Base-by-base conservation (phyloP, 2,329 filamentous ascomycete genomes). In the Penicillium griseofulvum region DNA sequence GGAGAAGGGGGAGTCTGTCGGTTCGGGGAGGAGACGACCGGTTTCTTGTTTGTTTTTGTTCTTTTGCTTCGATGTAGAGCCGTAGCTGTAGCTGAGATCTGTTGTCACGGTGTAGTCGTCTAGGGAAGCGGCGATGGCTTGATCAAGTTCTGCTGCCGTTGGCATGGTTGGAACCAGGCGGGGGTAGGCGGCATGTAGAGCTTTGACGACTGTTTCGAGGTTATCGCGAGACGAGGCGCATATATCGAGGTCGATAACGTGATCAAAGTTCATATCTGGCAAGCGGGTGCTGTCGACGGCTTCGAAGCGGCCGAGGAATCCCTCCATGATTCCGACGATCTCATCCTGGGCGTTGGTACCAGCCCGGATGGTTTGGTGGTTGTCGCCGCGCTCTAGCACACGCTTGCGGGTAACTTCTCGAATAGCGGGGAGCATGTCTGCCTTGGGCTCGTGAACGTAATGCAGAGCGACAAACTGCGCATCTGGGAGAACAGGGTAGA, bases 281-380 rank as follows among this genome's bases (percentile, higher is more conserved):
- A 76, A 72, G 8, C 76, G 76, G 17, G 85, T 81, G 0, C 81
- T 76, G 61, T 92, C 83, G 55, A 91, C 81, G 19, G 87, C 83
- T 75, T 99, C 89, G 69, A 96, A 97, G 34, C 94, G 86, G 12
- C 83, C 74, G 62, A 99, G 81, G 74, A 99, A 99, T 3, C 91
- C 90, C 65, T 97, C 90, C 94, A 99, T 97, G 65, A 99, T 96
- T 5, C 85, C 84, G 44, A 94, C 80, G 52, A 94, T 90, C 71
- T 96, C 93, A 17, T 81, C 76, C 44, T 80, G 75, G 42, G 88
- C 83, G 53, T 89, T 88, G 43, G 84, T 88, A n/a, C 78, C 80
- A 11, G 93, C 92, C 67, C 94, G 91, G 56, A 99, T 97, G 0
- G 94, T 99, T 75, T 99, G 94, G 72, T 99, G 94, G 68, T 97